These are phyloP conservation scores for Mycena filopes DNA, from an alignment of 768 basidiomycete species.

Conservation along the genomic window DNA sequence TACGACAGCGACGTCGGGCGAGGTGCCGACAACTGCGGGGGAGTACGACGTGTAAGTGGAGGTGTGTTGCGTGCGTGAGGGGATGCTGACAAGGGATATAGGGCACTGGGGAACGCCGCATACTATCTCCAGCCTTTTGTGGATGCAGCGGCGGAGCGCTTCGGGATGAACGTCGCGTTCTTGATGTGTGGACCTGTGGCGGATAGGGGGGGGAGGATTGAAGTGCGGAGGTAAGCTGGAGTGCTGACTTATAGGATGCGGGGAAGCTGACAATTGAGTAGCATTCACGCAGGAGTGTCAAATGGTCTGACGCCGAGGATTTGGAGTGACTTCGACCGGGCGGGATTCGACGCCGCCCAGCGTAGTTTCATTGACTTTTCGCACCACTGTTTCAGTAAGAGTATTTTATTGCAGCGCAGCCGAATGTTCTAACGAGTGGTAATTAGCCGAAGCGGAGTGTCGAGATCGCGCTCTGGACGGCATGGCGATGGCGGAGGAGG, in stretches of 20 bases:
- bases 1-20: background rate
- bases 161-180: constrained; percentile 7
- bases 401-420: background rate
- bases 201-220: background rate
- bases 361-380: background rate
- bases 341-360: constrained; percentile 4
- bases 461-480: background rate
- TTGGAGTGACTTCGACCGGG: constrained; percentile 2
- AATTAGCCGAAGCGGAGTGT: background rate
- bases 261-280: no score
- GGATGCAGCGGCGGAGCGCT: background rate
- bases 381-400: constrained; percentile 8
- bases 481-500: background rate
- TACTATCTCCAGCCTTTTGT: constrained; percentile 9
- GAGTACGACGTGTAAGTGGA: background rate
- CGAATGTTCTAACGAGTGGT: background rate
- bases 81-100: background rate
- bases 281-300: background rate
- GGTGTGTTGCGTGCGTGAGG: background rate
- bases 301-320: constrained; percentile 1
- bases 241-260: no score
- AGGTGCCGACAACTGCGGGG: background rate
- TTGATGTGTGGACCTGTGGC: constrained; percentile 7
- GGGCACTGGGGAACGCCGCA: background rate
- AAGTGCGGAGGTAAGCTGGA: constrained; percentile 3